These are phyloP conservation scores for Rosa lucieae DNA, from an alignment of 306 rosid species.

Conservation along the genomic window DNA sequence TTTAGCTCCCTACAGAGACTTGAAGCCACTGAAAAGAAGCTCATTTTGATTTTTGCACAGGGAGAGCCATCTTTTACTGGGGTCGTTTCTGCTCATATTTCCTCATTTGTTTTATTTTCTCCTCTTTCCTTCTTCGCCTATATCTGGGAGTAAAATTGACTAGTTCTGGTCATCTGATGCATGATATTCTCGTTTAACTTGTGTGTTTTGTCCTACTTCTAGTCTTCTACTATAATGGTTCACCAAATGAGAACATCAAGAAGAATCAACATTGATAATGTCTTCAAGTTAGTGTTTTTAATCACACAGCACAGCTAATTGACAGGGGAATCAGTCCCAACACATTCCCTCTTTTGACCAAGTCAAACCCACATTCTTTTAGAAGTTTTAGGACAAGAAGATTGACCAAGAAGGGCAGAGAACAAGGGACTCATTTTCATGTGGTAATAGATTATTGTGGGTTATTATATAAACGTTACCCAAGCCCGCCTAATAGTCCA, in stretches of 20 bases:
- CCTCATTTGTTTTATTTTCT: not conserved
- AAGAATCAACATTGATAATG: not conserved
- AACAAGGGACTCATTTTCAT: not conserved
- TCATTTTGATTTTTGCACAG: not conserved
- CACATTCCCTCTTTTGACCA: conserved; percentile 3
- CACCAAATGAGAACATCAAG: not conserved
- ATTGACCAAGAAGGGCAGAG: conserved; percentile 7
- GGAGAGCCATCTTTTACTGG: not conserved
- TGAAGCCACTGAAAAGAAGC: not conserved
- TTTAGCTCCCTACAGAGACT: not conserved
- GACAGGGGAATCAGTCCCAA: not conserved
- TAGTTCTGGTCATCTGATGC: not conserved
- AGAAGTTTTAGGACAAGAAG: not conserved
- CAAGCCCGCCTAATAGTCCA: not conserved
- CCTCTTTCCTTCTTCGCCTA: not conserved
- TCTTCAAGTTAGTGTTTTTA: not conserved
- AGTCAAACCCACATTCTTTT: not conserved
- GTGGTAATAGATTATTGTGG: not conserved
- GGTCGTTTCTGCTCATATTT: not conserved
- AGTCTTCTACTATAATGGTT: not conserved
- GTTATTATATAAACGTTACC: not conserved
- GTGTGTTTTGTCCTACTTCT: not conserved
- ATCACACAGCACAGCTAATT: not conserved
- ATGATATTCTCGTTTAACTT: not conserved
- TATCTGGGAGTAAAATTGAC: conserved; percentile 1